These are phyloP conservation scores for Talaromyces wortmannii DNA, from an alignment of 495 filamentous ascomycete species.

Conservation along the genomic window DNA sequence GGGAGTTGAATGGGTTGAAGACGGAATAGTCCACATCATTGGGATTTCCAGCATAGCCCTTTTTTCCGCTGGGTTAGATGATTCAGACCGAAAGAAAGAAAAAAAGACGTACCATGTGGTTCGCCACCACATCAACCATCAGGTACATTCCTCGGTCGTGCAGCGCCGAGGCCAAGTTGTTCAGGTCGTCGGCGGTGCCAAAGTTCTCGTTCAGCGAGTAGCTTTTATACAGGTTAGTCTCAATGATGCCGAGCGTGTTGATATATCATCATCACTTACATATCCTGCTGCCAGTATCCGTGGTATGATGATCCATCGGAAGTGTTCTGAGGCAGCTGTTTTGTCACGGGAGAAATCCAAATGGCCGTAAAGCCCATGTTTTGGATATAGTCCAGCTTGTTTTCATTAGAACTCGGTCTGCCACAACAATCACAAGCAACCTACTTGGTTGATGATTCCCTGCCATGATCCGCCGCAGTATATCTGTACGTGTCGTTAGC, in stretches of 20 bases:
- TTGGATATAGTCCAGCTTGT: conserved; percentile 49
- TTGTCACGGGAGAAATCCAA: conserved; percentile 75
- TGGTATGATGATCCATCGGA: conserved; percentile 56
- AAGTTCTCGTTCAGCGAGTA: conserved; percentile 58
- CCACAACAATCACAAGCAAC: conserved; percentile 7
- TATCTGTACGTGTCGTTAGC: conserved; percentile 9
- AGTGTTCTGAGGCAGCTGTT: conserved; percentile 46
- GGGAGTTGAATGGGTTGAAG: conserved; percentile 59
- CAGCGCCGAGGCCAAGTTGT: conserved; percentile 47
- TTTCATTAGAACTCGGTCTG: conserved; percentile 4
- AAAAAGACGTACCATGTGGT: conserved; percentile 53
- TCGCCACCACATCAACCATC: conserved; percentile 76
- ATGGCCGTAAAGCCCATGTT: conserved; percentile 76
- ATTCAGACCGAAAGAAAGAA: not conserved
- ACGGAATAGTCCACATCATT: conserved; percentile 50
- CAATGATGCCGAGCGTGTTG: not conserved
- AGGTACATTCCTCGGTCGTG: conserved; percentile 62
- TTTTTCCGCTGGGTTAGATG: not conserved
- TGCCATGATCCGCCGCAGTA: conserved; percentile 76
- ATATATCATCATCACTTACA: conserved; percentile 21
- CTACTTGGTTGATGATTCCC: conserved; percentile 61
- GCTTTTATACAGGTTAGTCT: conserved; percentile 10
- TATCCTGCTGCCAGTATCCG: conserved; percentile 70
- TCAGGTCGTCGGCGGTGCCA: conserved; percentile 59
- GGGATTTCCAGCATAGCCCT: conserved; percentile 51